Conservation (phyloP, 176 grass and related monocot genomes). For the Zoysia pacifica region DNA sequence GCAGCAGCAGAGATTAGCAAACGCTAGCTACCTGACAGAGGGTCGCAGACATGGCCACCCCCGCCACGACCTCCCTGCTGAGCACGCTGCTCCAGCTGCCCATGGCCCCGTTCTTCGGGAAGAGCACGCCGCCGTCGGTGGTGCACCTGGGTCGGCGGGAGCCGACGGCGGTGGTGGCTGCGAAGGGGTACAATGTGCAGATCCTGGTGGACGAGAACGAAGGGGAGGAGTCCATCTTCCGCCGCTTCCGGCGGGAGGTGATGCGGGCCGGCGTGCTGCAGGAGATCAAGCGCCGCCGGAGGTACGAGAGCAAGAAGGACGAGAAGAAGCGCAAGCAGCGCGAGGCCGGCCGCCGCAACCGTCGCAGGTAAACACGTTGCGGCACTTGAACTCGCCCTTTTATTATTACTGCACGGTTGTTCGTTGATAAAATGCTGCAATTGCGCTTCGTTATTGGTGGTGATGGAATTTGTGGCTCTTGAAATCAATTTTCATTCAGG, state of each 20-base stretch:
- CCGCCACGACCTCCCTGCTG: conserved; percentile 26
- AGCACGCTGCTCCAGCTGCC: conserved; percentile 43
- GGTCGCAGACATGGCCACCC: conserved; percentile 41
- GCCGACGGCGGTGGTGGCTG: conserved; percentile 36
- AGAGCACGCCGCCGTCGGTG: conserved; percentile 39
- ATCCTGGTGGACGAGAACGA: conserved; percentile 86
- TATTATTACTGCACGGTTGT: not conserved
- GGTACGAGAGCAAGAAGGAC: conserved; percentile 83
- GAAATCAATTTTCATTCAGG: not conserved
- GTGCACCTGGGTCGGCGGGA: conserved; percentile 43
- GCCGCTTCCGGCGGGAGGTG: conserved; percentile 84
- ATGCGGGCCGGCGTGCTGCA: conserved; percentile 68
- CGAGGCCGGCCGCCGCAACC: conserved; percentile 69
- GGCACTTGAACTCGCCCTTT: not conserved
- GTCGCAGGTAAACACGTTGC: conserved; percentile 45
- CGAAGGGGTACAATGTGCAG: conserved; percentile 80
- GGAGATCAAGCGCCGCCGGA: conserved; percentile 83
- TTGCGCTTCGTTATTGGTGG: not conserved
- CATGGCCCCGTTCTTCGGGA: conserved; percentile 40
- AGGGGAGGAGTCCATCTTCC: conserved; percentile 65
- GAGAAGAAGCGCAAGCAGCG: conserved; percentile 67
- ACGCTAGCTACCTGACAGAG: not conserved
- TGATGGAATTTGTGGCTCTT: not conserved
- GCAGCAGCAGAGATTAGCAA: not conserved
- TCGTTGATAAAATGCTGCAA: not conserved